These are phyloP conservation scores for Zygotorulaspora danielsina DNA, from an alignment of 805 yeast genomes.

Conservation along the genomic window DNA sequence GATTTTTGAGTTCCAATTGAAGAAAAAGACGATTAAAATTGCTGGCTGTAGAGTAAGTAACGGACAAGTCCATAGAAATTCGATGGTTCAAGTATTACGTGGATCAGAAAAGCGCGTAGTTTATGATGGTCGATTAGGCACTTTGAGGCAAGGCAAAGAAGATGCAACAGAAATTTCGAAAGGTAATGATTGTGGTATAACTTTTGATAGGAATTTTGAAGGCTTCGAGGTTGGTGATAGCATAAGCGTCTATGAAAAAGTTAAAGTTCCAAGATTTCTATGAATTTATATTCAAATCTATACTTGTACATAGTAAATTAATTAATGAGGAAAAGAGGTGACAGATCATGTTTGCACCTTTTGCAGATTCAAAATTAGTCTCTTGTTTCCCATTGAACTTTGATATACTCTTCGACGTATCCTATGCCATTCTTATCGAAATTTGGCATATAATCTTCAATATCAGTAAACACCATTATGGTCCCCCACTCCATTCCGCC, in stretches of 20 bases:
- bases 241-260: slow-evolving; percentile 68
- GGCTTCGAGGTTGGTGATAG: slow-evolving; percentile 70
- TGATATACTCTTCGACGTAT: slow-evolving; percentile 73
- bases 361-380: slow-evolving; percentile 3
- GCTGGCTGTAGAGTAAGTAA: slow-evolving; percentile 83
- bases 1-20: slow-evolving; percentile 64
- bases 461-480: slow-evolving; percentile 73
- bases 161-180: slow-evolving; percentile 72
- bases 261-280: slow-evolving; percentile 51
- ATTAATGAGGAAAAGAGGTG: background rate
- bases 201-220: slow-evolving; percentile 59
- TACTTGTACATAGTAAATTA: slow-evolving; percentile 2
- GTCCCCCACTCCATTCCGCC: slow-evolving; percentile 99
- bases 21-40: slow-evolving; percentile 53
- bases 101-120: slow-evolving; percentile 38
- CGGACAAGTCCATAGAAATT: slow-evolving; percentile 62
- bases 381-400: slow-evolving; percentile 76
- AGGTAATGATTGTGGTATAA: slow-evolving; percentile 87
- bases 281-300: slow-evolving; percentile 19
- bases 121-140: slow-evolving; percentile 57
- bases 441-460: slow-evolving; percentile 55
- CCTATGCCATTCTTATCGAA: slow-evolving; percentile 68
- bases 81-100: slow-evolving; percentile 55
- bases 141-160: slow-evolving; percentile 77
- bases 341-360: no score